Conservation (phyloP, 2,329 filamentous ascomycete species). For the Lasiodiplodia hormozganensis region DNA sequence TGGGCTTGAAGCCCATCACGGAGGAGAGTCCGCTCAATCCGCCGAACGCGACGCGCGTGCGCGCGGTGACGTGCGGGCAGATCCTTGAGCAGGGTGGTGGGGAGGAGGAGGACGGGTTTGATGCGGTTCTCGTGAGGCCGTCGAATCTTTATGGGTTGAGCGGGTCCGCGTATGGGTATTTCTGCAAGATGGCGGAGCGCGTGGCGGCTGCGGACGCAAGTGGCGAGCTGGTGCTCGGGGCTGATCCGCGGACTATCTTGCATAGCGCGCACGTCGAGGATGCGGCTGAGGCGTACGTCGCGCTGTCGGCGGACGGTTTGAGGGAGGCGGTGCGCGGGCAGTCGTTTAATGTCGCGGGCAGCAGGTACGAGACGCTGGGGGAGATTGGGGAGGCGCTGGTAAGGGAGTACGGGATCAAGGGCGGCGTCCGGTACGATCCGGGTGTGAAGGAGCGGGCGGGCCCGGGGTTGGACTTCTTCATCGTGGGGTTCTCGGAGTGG, state of each 20-base stretch:
- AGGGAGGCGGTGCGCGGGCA: not conserved
- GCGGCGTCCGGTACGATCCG: not conserved
- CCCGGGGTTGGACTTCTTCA: not conserved
- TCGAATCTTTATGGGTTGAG: not conserved
- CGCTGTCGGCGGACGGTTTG: not conserved
- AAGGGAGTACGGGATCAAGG: not conserved
- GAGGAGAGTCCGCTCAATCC: not conserved
- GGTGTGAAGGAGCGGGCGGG: not conserved
- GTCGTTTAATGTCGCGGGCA: not conserved
- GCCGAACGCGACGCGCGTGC: not conserved
- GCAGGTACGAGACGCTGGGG: not conserved
- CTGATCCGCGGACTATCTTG: not conserved
- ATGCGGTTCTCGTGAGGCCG: not conserved
- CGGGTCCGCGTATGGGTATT: not conserved
- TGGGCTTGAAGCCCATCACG: not conserved
- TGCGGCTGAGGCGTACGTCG: not conserved
- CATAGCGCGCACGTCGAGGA: slow-evolving; percentile 3
- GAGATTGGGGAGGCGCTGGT: not conserved
- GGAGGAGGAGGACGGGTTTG: not conserved
- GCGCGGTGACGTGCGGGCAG: not conserved
- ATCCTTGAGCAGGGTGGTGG: not conserved
- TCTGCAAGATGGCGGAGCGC: not conserved
- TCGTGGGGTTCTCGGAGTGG: not conserved
- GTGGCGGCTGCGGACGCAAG: too few species aligned
- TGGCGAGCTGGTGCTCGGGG: not conserved